Evolutionary conservation across 768 basidiomycete genomes (phyloP).

Genomic region (Rhizopogon sp.): DNA sequence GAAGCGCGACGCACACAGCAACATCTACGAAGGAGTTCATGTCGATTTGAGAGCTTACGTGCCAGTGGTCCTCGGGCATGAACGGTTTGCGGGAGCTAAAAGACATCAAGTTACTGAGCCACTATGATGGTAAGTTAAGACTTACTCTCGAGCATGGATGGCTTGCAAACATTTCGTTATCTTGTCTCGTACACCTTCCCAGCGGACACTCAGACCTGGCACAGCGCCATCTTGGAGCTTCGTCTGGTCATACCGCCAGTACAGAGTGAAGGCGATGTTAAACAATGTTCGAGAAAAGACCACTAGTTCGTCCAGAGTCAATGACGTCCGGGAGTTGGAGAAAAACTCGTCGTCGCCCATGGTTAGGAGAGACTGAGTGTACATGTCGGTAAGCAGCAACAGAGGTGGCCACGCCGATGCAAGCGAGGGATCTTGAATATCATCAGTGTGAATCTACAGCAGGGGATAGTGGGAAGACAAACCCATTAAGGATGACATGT

Average conservation of each 20-base stretch:
- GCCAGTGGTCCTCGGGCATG: conserved; percentile 82
- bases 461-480: conserved; percentile 11
- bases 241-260: conserved; percentile 49
- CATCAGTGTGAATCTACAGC: not conserved
- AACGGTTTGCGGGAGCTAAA: conserved; percentile 79
- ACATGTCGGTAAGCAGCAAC: conserved; percentile 75
- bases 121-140: conserved; percentile 3
- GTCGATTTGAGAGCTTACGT: conserved; percentile 58
- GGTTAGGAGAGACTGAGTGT: conserved; percentile 78
- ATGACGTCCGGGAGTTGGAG: conserved; percentile 61
- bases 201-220: conserved; percentile 37
- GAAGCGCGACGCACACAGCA: conserved; percentile 55
- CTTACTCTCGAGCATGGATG: conserved; percentile 88
- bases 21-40: conserved; percentile 78
- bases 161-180: conserved; percentile 75
- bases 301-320: conserved; percentile 76
- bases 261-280: conserved; percentile 79
- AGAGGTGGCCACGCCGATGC: conserved; percentile 59
- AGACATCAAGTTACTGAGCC: not conserved
- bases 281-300: conserved; percentile 73
- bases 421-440: conserved; percentile 38
- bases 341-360: conserved; percentile 99
- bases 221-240: conserved; percentile 36
- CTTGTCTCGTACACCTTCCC: conserved; percentile 70
- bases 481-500: conserved; percentile 34